Evolutionary conservation across 331 rosid genomes (phyloP).

Genomic region (Prunus yedoensis): DNA sequence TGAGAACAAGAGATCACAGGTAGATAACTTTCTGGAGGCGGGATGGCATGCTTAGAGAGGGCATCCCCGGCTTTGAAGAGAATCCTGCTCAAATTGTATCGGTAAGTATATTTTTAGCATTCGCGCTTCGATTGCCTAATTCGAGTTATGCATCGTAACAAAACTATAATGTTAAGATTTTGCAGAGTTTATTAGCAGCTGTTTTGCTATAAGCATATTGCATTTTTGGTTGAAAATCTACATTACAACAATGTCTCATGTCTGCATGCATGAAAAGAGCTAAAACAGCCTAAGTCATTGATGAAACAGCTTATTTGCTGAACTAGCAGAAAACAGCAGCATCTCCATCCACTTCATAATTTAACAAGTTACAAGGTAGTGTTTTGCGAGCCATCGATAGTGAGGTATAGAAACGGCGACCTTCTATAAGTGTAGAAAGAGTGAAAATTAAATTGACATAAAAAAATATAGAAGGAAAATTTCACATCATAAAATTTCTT

Average conservation of each 20-base stretch:
- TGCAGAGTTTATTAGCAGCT: neutral
- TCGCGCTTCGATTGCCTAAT: neutral
- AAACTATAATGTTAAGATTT: neutral
- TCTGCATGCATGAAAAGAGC: neutral
- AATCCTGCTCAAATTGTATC: conserved; percentile 58
- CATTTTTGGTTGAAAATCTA: too few species aligned
- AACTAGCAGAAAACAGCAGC: neutral
- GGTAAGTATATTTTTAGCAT: conserved; percentile 36
- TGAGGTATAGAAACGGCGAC: neutral
- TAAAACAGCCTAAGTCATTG: neutral
- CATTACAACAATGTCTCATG: neutral
- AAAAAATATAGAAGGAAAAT: neutral
- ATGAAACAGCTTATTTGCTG: neutral
- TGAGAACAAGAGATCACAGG: neutral
- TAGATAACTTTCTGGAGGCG: conserved; percentile 26
- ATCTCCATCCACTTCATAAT: neutral
- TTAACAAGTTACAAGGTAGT: neutral
- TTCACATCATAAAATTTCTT: neutral
- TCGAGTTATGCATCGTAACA: too few species aligned
- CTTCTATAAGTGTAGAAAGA: neutral
- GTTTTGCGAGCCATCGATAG: neutral
- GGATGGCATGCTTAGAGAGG: conserved; percentile 79
- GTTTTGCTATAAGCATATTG: neutral
- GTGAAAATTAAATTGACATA: neutral
- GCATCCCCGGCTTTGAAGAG: conserved; percentile 72